Evolutionary conservation across 2,329 filamentous ascomycete species (phyloP).

Genomic region (Claviceps sp.): DNA sequence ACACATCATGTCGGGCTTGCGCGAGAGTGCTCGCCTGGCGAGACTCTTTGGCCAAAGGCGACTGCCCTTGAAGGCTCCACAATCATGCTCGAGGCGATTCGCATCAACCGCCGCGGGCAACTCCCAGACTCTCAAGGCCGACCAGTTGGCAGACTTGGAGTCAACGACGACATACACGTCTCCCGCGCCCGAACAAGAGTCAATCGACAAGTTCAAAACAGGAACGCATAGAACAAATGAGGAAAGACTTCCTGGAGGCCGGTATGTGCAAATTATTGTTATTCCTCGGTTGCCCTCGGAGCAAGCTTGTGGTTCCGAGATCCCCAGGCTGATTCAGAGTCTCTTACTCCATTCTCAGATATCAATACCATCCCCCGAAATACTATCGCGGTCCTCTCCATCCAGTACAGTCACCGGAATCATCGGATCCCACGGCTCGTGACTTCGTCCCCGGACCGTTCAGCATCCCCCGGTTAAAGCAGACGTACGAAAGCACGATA

Average conservation of each 20-base stretch:
- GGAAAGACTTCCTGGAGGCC: constrained; percentile 30
- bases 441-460: constrained; percentile 87
- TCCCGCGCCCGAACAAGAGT: constrained; percentile 25
- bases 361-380: constrained; percentile 87
- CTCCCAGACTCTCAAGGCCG: constrained; percentile 12
- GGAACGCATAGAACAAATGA: constrained; percentile 22
- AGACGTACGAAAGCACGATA: constrained; percentile 80
- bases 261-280: constrained; percentile 20
- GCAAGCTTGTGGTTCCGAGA: no score
- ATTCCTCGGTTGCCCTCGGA: no score
- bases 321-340: neutral
- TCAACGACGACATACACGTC: constrained; percentile 33
- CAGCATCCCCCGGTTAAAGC: constrained; percentile 70
- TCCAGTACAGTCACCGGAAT: constrained; percentile 77
- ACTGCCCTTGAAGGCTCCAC: constrained; percentile 12
- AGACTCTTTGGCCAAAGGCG: constrained; percentile 18
- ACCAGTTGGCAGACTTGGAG: constrained; percentile 35
- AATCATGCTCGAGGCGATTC: constrained; percentile 24
- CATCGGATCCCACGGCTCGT: constrained; percentile 77
- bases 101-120: constrained; percentile 31
- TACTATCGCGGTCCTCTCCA: constrained; percentile 91
- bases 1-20: constrained; percentile 27
- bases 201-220: constrained; percentile 27
- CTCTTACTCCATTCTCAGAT: constrained; percentile 42
- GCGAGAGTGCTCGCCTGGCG: constrained; percentile 25